Evolutionary conservation across 1,284 basidiomycete genomes (phyloP).

Genomic region (Ceratorhiza oryzae-sativae): DNA sequence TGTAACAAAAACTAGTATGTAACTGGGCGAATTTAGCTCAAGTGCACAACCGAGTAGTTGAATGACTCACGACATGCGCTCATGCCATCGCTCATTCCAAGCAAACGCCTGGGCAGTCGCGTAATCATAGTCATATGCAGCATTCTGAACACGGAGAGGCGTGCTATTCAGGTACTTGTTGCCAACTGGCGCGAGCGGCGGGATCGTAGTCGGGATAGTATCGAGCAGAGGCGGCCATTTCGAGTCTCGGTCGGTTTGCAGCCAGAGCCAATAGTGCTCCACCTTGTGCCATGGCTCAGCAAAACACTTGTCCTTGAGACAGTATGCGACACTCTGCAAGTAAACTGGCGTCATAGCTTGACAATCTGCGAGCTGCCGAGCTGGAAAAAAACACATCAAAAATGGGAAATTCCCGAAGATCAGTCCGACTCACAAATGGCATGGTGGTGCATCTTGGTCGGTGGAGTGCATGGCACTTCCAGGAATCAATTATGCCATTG

Average conservation of each 20-base stretch:
- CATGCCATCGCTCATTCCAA: constrained; percentile 33
- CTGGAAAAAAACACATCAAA: neutral
- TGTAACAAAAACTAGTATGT: neutral
- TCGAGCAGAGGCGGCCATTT: constrained; percentile 11
- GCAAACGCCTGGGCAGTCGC: constrained; percentile 29
- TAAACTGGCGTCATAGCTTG: constrained; percentile 16
- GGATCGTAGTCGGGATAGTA: constrained; percentile 1
- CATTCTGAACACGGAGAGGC: neutral
- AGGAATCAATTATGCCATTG: constrained; percentile 33
- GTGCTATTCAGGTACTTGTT: constrained; percentile 12
- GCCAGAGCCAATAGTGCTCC: constrained; percentile 31
- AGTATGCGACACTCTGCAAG: constrained; percentile 20
- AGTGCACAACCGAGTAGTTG: no score
- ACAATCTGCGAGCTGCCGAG: constrained; percentile 6
- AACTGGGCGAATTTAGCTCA: neutral
- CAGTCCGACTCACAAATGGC: constrained; percentile 6
- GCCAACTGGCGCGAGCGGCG: constrained; percentile 19
- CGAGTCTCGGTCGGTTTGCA: constrained; percentile 20
- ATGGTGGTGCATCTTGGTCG: constrained; percentile 32
- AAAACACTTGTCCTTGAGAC: constrained; percentile 22
- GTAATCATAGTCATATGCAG: constrained; percentile 13
- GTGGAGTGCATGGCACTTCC: constrained; percentile 17
- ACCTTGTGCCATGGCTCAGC: constrained; percentile 12
- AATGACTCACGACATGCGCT: constrained; percentile 14
- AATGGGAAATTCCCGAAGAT: neutral